A percentile compares a stretch with the other conserved stretches of the same genome.
Conservation (phyloP, 768 basidiomycete genomes). For the Hydnum rufescens region DNA sequence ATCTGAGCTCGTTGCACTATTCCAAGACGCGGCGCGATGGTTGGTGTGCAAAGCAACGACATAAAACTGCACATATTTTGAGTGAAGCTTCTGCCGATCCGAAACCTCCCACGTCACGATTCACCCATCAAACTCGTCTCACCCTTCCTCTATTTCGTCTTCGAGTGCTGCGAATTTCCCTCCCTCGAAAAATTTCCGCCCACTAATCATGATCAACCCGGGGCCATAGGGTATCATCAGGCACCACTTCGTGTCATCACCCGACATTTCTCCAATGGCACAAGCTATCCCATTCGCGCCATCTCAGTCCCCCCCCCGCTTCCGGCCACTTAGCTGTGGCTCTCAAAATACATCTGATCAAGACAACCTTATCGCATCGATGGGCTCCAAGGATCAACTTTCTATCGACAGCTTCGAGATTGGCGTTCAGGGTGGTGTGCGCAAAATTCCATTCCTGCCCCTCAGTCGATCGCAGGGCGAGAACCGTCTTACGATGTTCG, state of each 20-base stretch:
- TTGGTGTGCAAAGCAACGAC: conserved; percentile 3
- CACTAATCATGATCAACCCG: too few species aligned
- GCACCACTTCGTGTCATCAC: conserved; percentile 31
- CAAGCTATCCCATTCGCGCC: conserved; percentile 77
- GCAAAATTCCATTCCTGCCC: conserved; percentile 85
- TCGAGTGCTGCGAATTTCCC: too few species aligned
- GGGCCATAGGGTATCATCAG: not conserved
- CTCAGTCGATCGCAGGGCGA: conserved; percentile 49
- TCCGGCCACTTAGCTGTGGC: conserved; percentile 58
- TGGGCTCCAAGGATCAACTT: conserved; percentile 61
- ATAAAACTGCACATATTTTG: conserved; percentile 27
- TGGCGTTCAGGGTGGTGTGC: conserved; percentile 57
- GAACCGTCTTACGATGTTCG: conserved; percentile 50
- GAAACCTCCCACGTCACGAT: conserved; percentile 12
- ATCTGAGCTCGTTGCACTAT: conserved; percentile 37
- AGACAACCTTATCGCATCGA: conserved; percentile 55
- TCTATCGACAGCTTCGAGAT: conserved; percentile 88
- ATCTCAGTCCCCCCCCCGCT: conserved; percentile 61
- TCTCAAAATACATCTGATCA: conserved; percentile 79
- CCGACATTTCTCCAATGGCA: conserved; percentile 50
- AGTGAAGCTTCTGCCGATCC: conserved; percentile 52
- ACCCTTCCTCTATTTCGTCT: conserved; percentile 49
- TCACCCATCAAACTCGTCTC: conserved; percentile 24
- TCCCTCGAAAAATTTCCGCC: too few species aligned
- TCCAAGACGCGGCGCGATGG: not conserved